Evolutionary conservation across 352 stramenopile genomes (phyloP), one percentile per base, ranked within the genome.

Genomic region (Phytophthora podocarpi): DNA sequence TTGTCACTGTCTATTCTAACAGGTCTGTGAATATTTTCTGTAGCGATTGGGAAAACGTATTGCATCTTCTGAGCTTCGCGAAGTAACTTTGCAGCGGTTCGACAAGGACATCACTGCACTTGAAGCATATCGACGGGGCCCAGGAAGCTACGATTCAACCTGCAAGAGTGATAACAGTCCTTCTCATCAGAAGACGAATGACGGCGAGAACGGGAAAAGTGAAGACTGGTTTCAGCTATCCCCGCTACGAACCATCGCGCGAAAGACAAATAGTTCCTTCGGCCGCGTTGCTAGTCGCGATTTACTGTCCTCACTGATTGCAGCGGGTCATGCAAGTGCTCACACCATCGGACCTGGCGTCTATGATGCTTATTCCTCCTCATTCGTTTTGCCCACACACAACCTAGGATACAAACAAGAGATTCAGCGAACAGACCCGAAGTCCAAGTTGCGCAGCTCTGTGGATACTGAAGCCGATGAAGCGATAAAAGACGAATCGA

Each of bases 251-350:
- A 24, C 24, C 9, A 34, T 35, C 5, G n/a, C 23, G 4, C 31
- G 34, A 16, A 66, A 70, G 26, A 41, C 23, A 27, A 50, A 23
- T 2, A 68, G 57, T 21, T 76, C 61, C 6, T 83, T 83, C 26
- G 74, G 74, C 4, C 51, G 52, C 21, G 62, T 72, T 3, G 53
- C 65, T 21, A 70, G 62, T 49, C 76, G 76, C 18, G 76, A 90
- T 12, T 50, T 88, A 39, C 46, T 82, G 32, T 68, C 46, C 16
- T 88, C 78, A 8, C 83, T 90, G 78, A 36, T 64, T 15, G 23
- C 59, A 20, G 80, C 80, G 0, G 80, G 78, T 4, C 76, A 88
- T 41, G 26, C 75, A 28, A 82, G 58, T 51, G 55, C 61, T 0
- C 48, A 74, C 4, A 61, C 45, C 1, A 67, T 87, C 23, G 69